Evolutionary conservation across 169 alveolate species (phyloP).

Genomic region (Cryptosporidium baileyi): DNA sequence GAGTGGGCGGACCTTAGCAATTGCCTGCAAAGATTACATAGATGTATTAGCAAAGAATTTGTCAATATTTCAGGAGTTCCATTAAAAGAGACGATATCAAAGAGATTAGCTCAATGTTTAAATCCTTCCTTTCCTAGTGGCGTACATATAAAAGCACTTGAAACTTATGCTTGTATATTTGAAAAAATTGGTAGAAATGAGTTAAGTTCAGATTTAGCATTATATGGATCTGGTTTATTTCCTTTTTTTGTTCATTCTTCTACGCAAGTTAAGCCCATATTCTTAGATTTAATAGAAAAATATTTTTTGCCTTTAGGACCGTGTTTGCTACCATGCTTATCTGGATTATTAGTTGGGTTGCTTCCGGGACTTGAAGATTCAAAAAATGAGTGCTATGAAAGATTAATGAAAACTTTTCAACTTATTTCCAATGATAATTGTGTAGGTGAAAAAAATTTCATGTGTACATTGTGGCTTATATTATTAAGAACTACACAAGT

Average conservation of each 20-base stretch:
- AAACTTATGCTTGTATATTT: constrained; percentile 85
- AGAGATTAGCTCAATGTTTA: constrained; percentile 90
- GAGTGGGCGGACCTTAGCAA: constrained; percentile 93
- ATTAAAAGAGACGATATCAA: constrained; percentile 84
- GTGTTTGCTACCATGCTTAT: constrained; percentile 80
- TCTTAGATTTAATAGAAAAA: constrained; percentile 82
- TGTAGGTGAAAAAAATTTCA: constrained; percentile 80
- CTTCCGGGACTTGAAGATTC: constrained; percentile 86
- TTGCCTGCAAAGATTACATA: constrained; percentile 83
- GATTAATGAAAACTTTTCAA: constrained; percentile 72
- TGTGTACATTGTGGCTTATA: constrained; percentile 84
- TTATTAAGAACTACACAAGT: constrained; percentile 79
- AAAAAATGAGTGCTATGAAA: constrained; percentile 77
- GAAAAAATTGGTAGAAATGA: constrained; percentile 83
- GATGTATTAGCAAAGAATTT: constrained; percentile 78
- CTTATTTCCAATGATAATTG: constrained; percentile 78
- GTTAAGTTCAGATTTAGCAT: constrained; percentile 85
- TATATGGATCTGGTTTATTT: constrained; percentile 89
- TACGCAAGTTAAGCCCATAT: constrained; percentile 85
- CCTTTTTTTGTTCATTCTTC: constrained; percentile 90
- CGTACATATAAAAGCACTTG: constrained; percentile 89
- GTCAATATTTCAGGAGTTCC: constrained; percentile 76
- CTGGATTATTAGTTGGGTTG: constrained; percentile 81
- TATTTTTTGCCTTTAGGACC: constrained; percentile 86
- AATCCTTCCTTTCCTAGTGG: constrained; percentile 92